Evolutionary conservation across 371 early-diverging fungal genomes (phyloP).

Genomic region (Mortierella sp.): DNA sequence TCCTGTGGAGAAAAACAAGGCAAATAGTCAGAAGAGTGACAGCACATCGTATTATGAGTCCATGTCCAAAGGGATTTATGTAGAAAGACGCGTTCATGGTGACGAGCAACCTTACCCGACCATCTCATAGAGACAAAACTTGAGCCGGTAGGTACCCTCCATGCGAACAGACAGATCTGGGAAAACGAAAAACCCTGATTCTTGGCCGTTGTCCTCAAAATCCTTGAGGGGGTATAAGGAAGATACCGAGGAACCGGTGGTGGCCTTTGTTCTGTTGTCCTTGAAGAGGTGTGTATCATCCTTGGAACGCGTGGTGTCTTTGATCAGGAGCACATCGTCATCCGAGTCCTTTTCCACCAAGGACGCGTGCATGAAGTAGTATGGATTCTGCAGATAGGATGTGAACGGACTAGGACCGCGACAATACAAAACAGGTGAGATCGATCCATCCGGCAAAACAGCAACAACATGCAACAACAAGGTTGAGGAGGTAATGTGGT

Average conservation of each 20-base stretch:
- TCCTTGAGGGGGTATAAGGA: slow-evolving; percentile 91
- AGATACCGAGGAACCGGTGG: slow-evolving; percentile 87
- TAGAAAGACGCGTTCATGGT: too few species aligned
- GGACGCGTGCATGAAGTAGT: slow-evolving; percentile 82
- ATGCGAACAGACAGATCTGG: slow-evolving; percentile 93
- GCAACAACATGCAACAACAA: background rate
- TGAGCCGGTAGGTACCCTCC: slow-evolving; percentile 92
- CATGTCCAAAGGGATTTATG: too few species aligned
- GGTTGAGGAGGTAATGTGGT: too few species aligned
- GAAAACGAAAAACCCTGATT: slow-evolving; percentile 96
- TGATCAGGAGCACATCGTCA: slow-evolving; percentile 40
- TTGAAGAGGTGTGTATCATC: slow-evolving; percentile 46
- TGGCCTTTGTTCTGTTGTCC: slow-evolving; percentile 53
- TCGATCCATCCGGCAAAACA: background rate
- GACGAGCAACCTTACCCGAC: slow-evolving; percentile 69
- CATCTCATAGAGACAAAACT: slow-evolving; percentile 91
- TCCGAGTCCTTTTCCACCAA: slow-evolving; percentile 48
- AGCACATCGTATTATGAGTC: too few species aligned
- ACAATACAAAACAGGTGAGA: background rate
- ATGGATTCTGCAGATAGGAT: slow-evolving; percentile 81
- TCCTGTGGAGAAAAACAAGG: slow-evolving; percentile 19
- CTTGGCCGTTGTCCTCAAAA: slow-evolving; percentile 69
- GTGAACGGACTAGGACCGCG: slow-evolving; percentile 49
- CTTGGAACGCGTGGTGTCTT: slow-evolving; percentile 40
- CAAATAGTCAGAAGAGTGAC: background rate